Conservation (phyloP, 768 basidiomycete genomes). For the Mycena metata region DNA sequence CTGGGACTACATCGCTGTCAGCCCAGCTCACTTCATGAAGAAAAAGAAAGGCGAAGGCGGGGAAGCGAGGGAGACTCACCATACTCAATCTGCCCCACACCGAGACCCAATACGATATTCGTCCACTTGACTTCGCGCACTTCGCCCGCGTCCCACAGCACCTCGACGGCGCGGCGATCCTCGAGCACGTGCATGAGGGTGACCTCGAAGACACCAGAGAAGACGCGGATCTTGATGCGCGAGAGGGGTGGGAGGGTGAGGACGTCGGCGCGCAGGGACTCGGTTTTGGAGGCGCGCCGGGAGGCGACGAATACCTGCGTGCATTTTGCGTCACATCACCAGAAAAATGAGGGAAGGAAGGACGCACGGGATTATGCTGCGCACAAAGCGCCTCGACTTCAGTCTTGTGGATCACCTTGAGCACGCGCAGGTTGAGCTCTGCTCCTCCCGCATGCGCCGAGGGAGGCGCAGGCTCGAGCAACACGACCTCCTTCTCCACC, state of each 20-base stretch:
- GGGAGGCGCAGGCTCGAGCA: constrained; percentile 59
- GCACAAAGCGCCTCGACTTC: constrained; percentile 85
- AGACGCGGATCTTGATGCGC: constrained; percentile 87
- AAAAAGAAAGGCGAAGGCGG: too few species aligned
- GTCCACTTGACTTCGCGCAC: constrained; percentile 89
- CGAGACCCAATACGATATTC: constrained; percentile 76
- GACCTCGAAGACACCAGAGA: constrained; percentile 89
- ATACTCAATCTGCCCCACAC: too few species aligned
- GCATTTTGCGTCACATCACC: neutral
- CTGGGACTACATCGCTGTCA: too few species aligned
- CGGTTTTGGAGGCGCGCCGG: constrained; percentile 81
- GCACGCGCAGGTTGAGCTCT: constrained; percentile 48
- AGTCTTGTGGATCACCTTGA: constrained; percentile 81
- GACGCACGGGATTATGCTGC: constrained; percentile 91
- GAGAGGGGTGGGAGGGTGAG: constrained; percentile 77
- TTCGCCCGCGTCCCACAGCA: constrained; percentile 82
- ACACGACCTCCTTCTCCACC: constrained; percentile 85
- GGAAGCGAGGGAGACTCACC: too few species aligned
- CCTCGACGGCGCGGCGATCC: constrained; percentile 79
- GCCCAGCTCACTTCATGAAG: too few species aligned
- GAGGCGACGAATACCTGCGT: constrained; percentile 78
- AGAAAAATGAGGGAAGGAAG: constrained; percentile 9
- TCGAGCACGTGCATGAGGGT: constrained; percentile 79
- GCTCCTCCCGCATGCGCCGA: constrained; percentile 12
- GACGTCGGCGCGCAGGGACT: constrained; percentile 79